Evolutionary conservation across 2,329 filamentous ascomycete species (phyloP).

Genomic region (Rhytidhysteron rufulum): DNA sequence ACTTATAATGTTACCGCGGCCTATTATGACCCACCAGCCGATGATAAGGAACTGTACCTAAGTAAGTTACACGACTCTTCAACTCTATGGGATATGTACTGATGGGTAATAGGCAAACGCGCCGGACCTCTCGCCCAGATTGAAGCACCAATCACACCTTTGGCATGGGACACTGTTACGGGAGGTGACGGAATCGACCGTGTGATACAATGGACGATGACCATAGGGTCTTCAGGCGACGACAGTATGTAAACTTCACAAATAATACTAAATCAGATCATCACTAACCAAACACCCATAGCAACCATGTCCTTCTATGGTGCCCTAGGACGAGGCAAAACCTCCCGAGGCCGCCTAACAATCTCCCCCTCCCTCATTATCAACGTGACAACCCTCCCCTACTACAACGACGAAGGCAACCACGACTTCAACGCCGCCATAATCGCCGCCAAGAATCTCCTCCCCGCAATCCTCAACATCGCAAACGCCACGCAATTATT

Average conservation of each 20-base stretch:
- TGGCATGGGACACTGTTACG: slow-evolving; percentile 55
- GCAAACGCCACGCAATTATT: slow-evolving; percentile 51
- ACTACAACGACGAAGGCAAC: slow-evolving; percentile 45
- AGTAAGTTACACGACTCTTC: too few species aligned
- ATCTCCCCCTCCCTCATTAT: slow-evolving; percentile 47
- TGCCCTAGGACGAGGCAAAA: slow-evolving; percentile 61
- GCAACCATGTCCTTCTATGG: slow-evolving; percentile 37
- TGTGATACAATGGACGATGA: slow-evolving; percentile 60
- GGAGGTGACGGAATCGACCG: slow-evolving; percentile 55
- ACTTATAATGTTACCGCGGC: too few species aligned
- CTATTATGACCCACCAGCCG: too few species aligned
- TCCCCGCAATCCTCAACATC: slow-evolving; percentile 49
- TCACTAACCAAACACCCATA: slow-evolving; percentile 13
- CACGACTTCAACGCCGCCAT: slow-evolving; percentile 58
- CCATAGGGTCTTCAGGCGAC: background rate
- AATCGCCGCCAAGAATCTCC: slow-evolving; percentile 57
- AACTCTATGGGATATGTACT: too few species aligned
- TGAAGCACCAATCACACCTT: slow-evolving; percentile 59
- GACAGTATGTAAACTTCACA: slow-evolving; percentile 1
- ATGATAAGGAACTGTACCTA: too few species aligned
- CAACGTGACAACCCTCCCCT: slow-evolving; percentile 54
- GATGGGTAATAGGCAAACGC: slow-evolving; percentile 32
- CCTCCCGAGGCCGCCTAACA: slow-evolving; percentile 58
- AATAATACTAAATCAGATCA: slow-evolving; percentile 33
- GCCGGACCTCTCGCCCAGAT: slow-evolving; percentile 59